These are phyloP conservation scores for Triticum monococcum DNA, from an alignment of 176 grass and related monocot species.

Conservation along the genomic window DNA sequence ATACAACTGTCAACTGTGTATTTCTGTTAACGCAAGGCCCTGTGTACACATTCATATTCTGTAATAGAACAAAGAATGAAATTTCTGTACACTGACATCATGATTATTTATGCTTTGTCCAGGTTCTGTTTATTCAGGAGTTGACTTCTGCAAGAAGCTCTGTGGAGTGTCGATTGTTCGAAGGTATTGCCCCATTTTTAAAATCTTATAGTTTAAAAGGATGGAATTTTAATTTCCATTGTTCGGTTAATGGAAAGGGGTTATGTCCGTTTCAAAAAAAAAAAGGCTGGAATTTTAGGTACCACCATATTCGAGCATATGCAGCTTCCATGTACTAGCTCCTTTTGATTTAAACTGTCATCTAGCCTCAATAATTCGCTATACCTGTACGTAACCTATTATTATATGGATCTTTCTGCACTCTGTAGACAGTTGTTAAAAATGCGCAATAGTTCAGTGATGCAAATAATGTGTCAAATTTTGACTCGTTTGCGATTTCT, in stretches of 20 bases:
- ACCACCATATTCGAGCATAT: not conserved
- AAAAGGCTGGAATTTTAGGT: not conserved
- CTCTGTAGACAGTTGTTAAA: not conserved
- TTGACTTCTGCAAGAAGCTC: slow-evolving; percentile 88
- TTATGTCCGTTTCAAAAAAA: no score
- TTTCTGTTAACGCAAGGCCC: not conserved
- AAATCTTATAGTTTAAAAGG: slow-evolving; percentile 1
- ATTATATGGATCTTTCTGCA: not conserved
- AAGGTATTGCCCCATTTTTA: slow-evolving; percentile 46
- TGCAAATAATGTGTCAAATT: not conserved
- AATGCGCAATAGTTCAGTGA: not conserved
- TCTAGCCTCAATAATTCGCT: not conserved
- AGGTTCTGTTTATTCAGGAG: slow-evolving; percentile 79
- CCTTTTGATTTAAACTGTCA: not conserved
- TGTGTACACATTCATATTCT: not conserved
- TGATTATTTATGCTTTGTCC: slow-evolving; percentile 18
- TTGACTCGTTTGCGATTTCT: not conserved
- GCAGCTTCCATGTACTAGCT: not conserved
- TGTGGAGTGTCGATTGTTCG: slow-evolving; percentile 88
- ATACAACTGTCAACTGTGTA: not conserved
- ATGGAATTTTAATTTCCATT: not conserved
- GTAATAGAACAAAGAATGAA: not conserved
- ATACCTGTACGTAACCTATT: not conserved
- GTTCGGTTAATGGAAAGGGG: no score
- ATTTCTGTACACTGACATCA: not conserved